Base-by-base conservation (phyloP, 176 grass and related monocot genomes). In the Stipa capillata region DNA sequence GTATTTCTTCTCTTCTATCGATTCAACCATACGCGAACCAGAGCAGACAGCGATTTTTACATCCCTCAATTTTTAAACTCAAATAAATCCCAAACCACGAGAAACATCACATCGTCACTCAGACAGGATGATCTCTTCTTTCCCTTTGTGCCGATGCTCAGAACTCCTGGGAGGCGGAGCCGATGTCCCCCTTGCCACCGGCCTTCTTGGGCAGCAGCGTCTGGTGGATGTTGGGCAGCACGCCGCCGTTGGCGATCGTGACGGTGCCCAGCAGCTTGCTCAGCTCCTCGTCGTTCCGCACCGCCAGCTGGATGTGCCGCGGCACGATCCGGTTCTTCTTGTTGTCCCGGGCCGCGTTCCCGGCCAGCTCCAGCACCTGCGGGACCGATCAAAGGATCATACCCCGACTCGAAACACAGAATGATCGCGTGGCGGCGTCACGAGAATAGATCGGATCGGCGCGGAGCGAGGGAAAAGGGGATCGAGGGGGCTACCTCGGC, bases 311-410 rank as follows among this genome's bases (percentile, higher is more conserved):
- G 69, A 84, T 88, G 86, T 88, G 86, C 24, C 86, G 81, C 76
- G 86, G 86, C 75, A 88, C 60, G 50, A 88, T 84, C 59, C 81
- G 18, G 51, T 40, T 88, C 86, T 88, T 88, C 86, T 88, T 88
- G 69, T 88, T 88, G 76, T 88, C 86, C 8, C 85, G 16, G 9
- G 86, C 81, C 20, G 86, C 86, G 81, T 88, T 88, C 1, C 81
- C 81, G 2, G 86, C 81, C 76, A 88, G 23, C 86, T 88, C 86
- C 50, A 88, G 60, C 32, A 88, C 81, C 81, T 88, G 74, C 10
- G n/a, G n/a, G n/a, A n/a, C n/a, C n/a, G 10, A 72, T 50, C 23
- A 9, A n/a, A n/a, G n/a, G n/a, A 65, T 25, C 56, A 40, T 21
- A 23, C 4, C 35, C 9, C 25, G 50, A 54, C 27, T 14, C n/a